These are phyloP conservation scores for Neonectria punicea DNA, from an alignment of 2,329 filamentous ascomycete species.

Conservation along the genomic window DNA sequence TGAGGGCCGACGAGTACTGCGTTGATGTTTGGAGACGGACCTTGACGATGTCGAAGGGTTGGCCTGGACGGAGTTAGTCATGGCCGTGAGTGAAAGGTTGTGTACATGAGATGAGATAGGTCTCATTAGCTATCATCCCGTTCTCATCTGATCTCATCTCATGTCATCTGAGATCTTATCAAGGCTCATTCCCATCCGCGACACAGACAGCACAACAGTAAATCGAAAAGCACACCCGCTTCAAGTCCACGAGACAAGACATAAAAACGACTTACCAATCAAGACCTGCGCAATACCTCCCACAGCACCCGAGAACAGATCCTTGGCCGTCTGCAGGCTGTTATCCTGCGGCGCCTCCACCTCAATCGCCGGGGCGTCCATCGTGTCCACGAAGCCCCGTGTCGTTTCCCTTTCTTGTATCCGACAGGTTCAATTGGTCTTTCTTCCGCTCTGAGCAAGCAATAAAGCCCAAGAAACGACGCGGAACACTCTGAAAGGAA, in stretches of 20 bases:
- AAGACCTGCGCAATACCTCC: constrained; percentile 95
- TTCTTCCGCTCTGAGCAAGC: neutral
- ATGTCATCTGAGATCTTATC: constrained; percentile 24
- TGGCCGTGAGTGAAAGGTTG: neutral
- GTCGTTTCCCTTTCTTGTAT: neutral
- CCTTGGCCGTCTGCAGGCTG: constrained; percentile 77
- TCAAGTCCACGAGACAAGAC: neutral
- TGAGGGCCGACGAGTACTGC: constrained; percentile 81
- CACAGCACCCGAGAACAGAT: constrained; percentile 88
- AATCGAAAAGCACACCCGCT: constrained; percentile 50
- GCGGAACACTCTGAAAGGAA: constrained; percentile 8
- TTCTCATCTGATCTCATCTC: constrained; percentile 15
- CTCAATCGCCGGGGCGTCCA: constrained; percentile 49
- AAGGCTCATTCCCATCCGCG: neutral
- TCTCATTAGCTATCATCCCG: neutral
- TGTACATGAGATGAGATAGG: neutral
- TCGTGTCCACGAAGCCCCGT: constrained; percentile 18
- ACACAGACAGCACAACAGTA: neutral
- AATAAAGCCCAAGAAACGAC: neutral
- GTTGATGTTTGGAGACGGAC: constrained; percentile 92
- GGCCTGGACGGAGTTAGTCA: constrained; percentile 57
- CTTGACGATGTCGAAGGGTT: constrained; percentile 93
- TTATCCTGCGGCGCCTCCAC: constrained; percentile 48
- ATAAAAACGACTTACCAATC: constrained; percentile 68
- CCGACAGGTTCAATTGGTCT: constrained; percentile 3